A percentile compares a stretch with the other conserved stretches of the same genome.
These are phyloP conservation scores for Colletotrichum siamense DNA, from an alignment of 2,329 filamentous ascomycete genomes.

Conservation along the genomic window DNA sequence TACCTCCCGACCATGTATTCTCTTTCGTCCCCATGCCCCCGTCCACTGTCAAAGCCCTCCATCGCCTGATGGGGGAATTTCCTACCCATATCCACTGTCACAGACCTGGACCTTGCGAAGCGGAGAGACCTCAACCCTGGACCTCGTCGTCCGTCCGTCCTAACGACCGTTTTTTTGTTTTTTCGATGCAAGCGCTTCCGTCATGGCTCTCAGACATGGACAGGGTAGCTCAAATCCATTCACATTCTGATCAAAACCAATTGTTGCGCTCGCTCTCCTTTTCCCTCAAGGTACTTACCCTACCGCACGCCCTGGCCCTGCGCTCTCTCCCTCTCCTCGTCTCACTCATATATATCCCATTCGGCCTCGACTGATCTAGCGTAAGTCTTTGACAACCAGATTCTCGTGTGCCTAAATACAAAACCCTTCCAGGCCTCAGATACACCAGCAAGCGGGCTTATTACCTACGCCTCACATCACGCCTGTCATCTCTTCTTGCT, in stretches of 20 bases:
- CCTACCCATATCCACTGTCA: slow-evolving; percentile 22
- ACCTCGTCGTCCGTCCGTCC: slow-evolving; percentile 20
- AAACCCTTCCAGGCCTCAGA: slow-evolving; percentile 1
- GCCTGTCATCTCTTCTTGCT: slow-evolving; percentile 15
- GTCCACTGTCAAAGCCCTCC: slow-evolving; percentile 26
- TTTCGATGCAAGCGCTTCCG: slow-evolving; percentile 24
- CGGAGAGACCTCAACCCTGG: slow-evolving; percentile 24
- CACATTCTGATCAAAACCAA: slow-evolving; percentile 21
- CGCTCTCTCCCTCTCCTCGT: background rate
- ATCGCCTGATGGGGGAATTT: slow-evolving; percentile 25
- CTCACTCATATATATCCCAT: slow-evolving; percentile 22
- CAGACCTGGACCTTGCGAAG: slow-evolving; percentile 24
- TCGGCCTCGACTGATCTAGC: slow-evolving; percentile 9
- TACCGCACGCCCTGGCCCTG: slow-evolving; percentile 14
- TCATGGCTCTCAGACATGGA: slow-evolving; percentile 26
- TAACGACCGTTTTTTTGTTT: slow-evolving; percentile 22
- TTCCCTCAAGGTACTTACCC: slow-evolving; percentile 7
- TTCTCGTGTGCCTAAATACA: background rate
- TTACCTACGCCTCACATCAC: background rate
- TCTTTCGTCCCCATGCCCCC: slow-evolving; percentile 20
- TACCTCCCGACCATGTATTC: slow-evolving; percentile 16
- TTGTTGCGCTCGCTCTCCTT: slow-evolving; percentile 17
- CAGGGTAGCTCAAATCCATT: slow-evolving; percentile 22
- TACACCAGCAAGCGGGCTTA: background rate
- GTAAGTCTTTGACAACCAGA: background rate